Evolutionary conservation across 805 yeast genomes (phyloP).

Genomic region (Pichia nanzhaoensis): DNA sequence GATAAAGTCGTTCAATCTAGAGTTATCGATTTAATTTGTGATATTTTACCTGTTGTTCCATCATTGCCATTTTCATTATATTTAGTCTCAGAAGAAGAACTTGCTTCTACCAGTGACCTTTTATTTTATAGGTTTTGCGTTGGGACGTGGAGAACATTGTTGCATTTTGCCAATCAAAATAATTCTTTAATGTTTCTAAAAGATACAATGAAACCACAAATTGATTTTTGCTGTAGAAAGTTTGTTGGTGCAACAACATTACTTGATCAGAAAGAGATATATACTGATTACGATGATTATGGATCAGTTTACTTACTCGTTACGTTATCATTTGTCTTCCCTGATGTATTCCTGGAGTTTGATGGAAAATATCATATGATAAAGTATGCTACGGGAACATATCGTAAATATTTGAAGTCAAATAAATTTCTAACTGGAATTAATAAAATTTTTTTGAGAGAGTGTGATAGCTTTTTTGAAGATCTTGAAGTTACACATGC

Average conservation of each 20-base stretch:
- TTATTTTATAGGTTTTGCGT: conserved; percentile 26
- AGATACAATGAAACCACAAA: conserved; percentile 17
- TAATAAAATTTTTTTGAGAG: conserved; percentile 21
- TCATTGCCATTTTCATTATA: conserved; percentile 23
- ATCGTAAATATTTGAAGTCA: conserved; percentile 15
- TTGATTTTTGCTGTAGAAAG: conserved; percentile 19
- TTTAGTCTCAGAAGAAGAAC: conserved; percentile 18
- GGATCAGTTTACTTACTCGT: conserved; percentile 6
- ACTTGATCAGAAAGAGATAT: conserved; percentile 1
- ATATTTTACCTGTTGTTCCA: conserved; percentile 22
- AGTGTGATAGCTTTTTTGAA: conserved; percentile 14
- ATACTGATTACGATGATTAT: conserved; percentile 7
- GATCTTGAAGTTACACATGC: conserved; percentile 16
- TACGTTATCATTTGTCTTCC: conserved; percentile 7
- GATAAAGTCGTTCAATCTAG: conserved; percentile 25
- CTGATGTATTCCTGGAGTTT: conserved; percentile 18
- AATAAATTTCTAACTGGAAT: conserved; percentile 22
- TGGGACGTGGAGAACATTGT: conserved; percentile 27
- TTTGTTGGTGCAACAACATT: conserved; percentile 19
- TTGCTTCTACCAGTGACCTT: conserved; percentile 24
- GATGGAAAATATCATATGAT: conserved; percentile 22
- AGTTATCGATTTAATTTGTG: conserved; percentile 27
- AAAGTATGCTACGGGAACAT: conserved; percentile 14
- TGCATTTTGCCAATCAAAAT: conserved; percentile 9
- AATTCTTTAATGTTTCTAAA: conserved; percentile 10